Evolutionary conservation across 2,329 filamentous ascomycete species (phyloP), one percentile per base, ranked within the genome.

Genomic region (Monilinia aucupariae): DNA sequence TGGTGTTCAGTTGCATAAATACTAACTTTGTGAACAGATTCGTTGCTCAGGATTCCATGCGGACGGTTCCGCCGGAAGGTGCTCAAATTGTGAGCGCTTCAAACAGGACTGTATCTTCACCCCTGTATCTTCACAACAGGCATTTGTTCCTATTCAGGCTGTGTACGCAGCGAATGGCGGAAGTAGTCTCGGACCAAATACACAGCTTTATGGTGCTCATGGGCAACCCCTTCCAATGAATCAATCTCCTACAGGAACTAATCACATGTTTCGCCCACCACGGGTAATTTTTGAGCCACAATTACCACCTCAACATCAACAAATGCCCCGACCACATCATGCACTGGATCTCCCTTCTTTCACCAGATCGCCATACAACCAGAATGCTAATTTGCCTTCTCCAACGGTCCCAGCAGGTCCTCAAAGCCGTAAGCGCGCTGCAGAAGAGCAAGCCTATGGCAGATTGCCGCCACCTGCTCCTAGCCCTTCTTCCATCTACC

Each of bases 61-160:
- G 63, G 88, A 86, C 47, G 54, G 54, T 5, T 83, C 86, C 47
- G 85, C 90, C 74, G 88, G 88, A 64, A 84, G 86, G 65, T 91
- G 87, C 78, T 84, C 81, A 71, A 90, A 90, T 74, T 91, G 87
- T 73, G 80, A 86, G 67, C 81, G 87, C 54, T 91, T 90, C 76
- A 87, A 87, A 68, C 87, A 90, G 75, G 86, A 89, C 73, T 91
- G 88, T 76, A 85, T 91, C 75, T 91, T 91, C 75, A 90, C 87
- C 1, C 87, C 88, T 2, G 87, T 91, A 30, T 89, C 86, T 4
- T 87, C 86, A 13, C 87, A 90, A 10, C 87, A 89, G 74, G 87
- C 88, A 13, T 90, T 90, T 71, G 87, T 90, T 41, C 87, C 87
- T 9, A 87, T 86, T 12, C 85, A 89, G 72, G 85, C 87, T 8